Percentiles rank a stretch among this genome's conserved stretches.
These are phyloP conservation scores for Penicillium pancosmium DNA, from an alignment of 495 filamentous ascomycete species.

Conservation along the genomic window DNA sequence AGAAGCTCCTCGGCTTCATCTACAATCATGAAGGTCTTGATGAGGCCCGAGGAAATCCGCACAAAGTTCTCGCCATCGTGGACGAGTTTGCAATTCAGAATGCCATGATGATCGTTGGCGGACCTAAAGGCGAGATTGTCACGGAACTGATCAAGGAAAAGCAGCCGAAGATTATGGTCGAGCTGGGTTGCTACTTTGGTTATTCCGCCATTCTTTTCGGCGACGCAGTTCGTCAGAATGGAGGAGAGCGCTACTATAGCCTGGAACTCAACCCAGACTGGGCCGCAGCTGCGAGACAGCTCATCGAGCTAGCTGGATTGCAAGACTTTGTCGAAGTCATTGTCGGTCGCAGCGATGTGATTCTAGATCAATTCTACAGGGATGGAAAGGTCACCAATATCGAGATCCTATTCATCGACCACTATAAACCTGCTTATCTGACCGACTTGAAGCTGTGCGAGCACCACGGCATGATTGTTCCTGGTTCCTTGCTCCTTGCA, in stretches of 20 bases:
- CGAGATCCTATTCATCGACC: slow-evolving; percentile 74
- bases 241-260: slow-evolving; percentile 64
- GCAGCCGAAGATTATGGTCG: slow-evolving; percentile 71
- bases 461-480: slow-evolving; percentile 60
- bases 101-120: background rate
- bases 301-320: slow-evolving; percentile 71
- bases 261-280: slow-evolving; percentile 70
- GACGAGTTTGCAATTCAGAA: background rate
- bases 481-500: slow-evolving; percentile 64
- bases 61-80: background rate
- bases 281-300: slow-evolving; percentile 59
- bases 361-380: slow-evolving; percentile 55
- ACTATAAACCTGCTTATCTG: slow-evolving; percentile 71
- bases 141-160: slow-evolving; percentile 61
- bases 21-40: background rate
- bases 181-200: slow-evolving; percentile 80
- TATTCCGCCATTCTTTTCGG: slow-evolving; percentile 77
- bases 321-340: slow-evolving; percentile 60
- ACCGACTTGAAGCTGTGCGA: slow-evolving; percentile 74
- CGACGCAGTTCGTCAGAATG: slow-evolving; percentile 58
- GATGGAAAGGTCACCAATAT: slow-evolving; percentile 57
- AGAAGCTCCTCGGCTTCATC: background rate
- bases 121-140: slow-evolving; percentile 67
- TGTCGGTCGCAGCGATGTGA: slow-evolving; percentile 64
- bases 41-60: background rate